Conservation (phyloP, 176 grass and related monocot genomes). For the Aegilops speltoides region DNA sequence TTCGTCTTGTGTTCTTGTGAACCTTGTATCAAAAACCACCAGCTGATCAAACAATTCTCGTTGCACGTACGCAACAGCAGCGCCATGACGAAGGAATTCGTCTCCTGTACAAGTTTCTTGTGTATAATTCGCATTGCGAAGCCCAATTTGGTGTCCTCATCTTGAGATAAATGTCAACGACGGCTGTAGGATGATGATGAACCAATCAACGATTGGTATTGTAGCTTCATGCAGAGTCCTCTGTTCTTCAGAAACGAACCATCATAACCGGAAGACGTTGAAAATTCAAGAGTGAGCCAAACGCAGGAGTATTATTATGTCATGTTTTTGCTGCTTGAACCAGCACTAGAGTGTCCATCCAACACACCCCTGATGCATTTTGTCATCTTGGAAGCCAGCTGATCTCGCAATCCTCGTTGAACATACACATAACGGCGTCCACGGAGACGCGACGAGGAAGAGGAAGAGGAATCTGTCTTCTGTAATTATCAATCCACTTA, state of each 20-base stretch:
- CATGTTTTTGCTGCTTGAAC: no score
- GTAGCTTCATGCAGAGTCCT: not conserved
- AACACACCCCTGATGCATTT: not conserved
- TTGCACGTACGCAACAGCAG: no score
- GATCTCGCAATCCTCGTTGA: not conserved
- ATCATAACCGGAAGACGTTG: not conserved
- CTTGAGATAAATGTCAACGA: constrained; percentile 1
- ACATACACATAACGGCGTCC: not conserved
- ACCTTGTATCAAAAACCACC: not conserved
- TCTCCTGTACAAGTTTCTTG: not conserved
- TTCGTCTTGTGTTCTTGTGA: not conserved
- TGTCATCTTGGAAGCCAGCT: not conserved
- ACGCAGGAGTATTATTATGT: not conserved
- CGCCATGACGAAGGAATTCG: not conserved
- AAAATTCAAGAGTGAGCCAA: not conserved
- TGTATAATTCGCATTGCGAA: not conserved
- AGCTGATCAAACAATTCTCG: not conserved
- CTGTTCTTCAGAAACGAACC: not conserved
- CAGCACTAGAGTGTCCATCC: no score
- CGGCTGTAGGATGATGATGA: not conserved
- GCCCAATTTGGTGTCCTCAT: not conserved
- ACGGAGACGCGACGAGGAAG: not conserved
- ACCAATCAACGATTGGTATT: not conserved
- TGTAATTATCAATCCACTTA: not conserved
- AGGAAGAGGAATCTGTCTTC: not conserved